Conservation (phyloP, 148 eudicot genomes). For the Vaccinium vitisidaea region DNA sequence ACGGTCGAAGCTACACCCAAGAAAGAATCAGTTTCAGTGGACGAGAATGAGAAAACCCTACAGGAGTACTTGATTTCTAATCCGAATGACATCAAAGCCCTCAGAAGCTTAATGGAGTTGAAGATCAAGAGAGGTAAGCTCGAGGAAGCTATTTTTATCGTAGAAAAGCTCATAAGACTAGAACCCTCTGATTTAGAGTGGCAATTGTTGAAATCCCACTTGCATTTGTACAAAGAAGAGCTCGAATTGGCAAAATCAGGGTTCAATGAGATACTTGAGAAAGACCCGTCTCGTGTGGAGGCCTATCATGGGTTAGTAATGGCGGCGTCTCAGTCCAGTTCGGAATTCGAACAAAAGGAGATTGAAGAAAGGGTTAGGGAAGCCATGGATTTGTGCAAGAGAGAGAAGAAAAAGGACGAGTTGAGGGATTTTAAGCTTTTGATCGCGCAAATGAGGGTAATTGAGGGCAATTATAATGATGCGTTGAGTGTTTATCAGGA, state of each 20-base stretch:
- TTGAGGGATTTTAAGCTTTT: conserved; percentile 79
- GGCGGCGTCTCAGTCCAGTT: conserved; percentile 51
- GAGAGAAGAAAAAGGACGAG: conserved; percentile 54
- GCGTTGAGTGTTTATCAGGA: conserved; percentile 84
- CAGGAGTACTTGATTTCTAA: conserved; percentile 34
- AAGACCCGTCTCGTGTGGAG: conserved; percentile 63
- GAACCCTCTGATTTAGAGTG: conserved; percentile 69
- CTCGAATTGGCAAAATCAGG: conserved; percentile 45
- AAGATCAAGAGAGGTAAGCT: conserved; percentile 52
- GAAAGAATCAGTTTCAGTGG: conserved; percentile 21
- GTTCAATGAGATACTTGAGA: conserved; percentile 53
- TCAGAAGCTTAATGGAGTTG: conserved; percentile 56
- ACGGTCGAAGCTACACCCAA: not conserved
- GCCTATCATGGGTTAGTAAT: conserved; percentile 81
- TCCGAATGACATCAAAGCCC: conserved; percentile 38
- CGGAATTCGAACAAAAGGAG: conserved; percentile 29
- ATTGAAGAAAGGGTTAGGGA: conserved; percentile 45
- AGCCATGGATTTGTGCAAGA: conserved; percentile 53
- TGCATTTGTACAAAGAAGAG: conserved; percentile 54
- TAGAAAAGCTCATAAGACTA: conserved; percentile 48
- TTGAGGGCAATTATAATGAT: conserved; percentile 57
- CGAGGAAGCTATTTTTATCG: conserved; percentile 45
- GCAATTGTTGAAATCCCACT: conserved; percentile 59
- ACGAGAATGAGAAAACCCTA: conserved; percentile 37
- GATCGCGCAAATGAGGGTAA: conserved; percentile 71